A percentile compares a stretch with the other conserved stretches of the same genome.
Evolutionary conservation across 305 asterid species (phyloP).

Genomic region (Rubia peregrina): DNA sequence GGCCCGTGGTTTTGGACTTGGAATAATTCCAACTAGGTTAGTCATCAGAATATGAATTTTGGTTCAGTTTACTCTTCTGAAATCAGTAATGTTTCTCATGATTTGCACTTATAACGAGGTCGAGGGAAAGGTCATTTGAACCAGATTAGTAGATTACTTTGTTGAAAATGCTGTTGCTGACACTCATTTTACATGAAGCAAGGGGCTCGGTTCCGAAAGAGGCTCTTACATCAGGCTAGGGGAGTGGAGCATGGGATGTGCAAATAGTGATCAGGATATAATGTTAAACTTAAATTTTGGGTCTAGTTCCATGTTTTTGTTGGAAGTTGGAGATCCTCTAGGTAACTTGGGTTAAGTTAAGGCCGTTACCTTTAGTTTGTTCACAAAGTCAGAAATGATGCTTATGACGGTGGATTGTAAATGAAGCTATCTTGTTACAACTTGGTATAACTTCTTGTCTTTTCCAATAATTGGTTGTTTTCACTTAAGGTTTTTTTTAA

Average conservation of each 20-base stretch:
- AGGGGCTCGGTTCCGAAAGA: slow-evolving; percentile 17
- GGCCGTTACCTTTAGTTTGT: background rate
- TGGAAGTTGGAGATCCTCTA: slow-evolving; percentile 9
- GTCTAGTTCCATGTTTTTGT: background rate
- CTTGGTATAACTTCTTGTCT: background rate
- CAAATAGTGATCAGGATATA: background rate
- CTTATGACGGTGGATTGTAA: background rate
- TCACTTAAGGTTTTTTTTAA: background rate
- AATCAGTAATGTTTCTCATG: background rate
- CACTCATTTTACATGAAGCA: slow-evolving; percentile 13
- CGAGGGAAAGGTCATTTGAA: background rate
- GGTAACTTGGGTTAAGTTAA: background rate
- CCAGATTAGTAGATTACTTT: background rate
- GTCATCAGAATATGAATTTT: background rate
- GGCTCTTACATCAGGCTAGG: slow-evolving; percentile 13
- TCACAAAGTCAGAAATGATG: background rate
- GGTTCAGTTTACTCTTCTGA: background rate
- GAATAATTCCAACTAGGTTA: slow-evolving; percentile 44
- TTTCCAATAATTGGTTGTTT: background rate
- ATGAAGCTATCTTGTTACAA: background rate
- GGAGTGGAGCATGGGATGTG: slow-evolving; percentile 13
- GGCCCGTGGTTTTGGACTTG: slow-evolving; percentile 53
- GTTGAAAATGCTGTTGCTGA: background rate
- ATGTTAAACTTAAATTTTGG: slow-evolving; percentile 1
- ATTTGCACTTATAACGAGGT: background rate